These are phyloP conservation scores for Xylaria telfairii DNA, from an alignment of 495 filamentous ascomycete species.

Conservation along the genomic window DNA sequence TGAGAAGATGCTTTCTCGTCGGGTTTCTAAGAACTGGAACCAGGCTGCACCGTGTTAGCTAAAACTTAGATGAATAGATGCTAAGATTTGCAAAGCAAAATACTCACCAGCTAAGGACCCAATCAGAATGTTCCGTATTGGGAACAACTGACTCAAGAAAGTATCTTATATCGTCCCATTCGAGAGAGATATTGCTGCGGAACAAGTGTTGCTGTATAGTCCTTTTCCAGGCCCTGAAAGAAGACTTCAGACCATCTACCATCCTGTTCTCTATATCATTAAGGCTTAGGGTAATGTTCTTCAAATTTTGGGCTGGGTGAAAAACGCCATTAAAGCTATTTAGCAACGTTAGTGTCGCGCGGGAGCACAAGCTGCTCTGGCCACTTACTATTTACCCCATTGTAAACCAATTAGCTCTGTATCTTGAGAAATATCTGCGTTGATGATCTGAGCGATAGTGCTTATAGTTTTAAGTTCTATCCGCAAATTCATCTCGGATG, in stretches of 20 bases:
- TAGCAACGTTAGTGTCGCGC: neutral
- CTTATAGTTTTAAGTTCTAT: neutral
- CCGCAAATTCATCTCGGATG: neutral
- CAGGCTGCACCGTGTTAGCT: neutral
- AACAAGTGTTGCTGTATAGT: neutral
- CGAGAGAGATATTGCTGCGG: neutral
- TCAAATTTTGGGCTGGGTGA: neutral
- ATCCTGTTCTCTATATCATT: neutral
- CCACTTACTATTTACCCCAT: neutral
- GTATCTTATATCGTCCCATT: neutral
- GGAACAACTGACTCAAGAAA: neutral
- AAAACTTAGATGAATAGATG: neutral
- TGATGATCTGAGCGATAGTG: neutral
- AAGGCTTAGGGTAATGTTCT: neutral
- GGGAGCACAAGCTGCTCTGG: too few relatives aligned
- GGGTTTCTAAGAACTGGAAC: neutral
- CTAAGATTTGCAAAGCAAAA: neutral
- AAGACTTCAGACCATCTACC: neutral
- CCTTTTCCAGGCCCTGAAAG: neutral
- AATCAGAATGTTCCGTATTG: neutral
- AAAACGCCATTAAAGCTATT: neutral
- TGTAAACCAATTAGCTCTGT: neutral
- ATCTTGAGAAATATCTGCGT: neutral
- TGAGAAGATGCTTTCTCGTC: neutral
- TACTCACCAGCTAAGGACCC: neutral